These are phyloP conservation scores for Penicillium sp. DNA, from an alignment of 2,329 filamentous ascomycete species.

Conservation along the genomic window DNA sequence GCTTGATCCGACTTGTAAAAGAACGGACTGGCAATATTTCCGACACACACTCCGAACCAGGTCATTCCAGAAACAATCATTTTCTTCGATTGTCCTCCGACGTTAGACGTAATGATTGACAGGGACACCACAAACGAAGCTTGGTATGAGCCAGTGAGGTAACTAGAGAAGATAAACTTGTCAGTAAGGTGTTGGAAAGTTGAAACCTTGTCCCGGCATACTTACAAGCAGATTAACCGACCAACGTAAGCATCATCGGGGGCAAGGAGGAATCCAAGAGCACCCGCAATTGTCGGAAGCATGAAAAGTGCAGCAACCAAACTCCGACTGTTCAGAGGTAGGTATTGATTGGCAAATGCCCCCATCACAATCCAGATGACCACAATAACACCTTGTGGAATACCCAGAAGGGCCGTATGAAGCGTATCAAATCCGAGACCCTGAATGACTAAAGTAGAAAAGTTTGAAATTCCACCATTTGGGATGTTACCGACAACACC, in stretches of 20 bases:
- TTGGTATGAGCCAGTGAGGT: slow-evolving; percentile 34
- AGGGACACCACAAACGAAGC: slow-evolving; percentile 35
- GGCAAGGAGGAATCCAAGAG: slow-evolving; percentile 4
- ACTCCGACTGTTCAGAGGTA: slow-evolving; percentile 26
- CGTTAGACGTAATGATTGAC: slow-evolving; percentile 35
- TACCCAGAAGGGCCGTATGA: slow-evolving; percentile 42
- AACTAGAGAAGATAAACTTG: slow-evolving; percentile 17
- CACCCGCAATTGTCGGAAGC: slow-evolving; percentile 24
- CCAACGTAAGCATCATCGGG: slow-evolving; percentile 10
- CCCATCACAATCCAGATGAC: slow-evolving; percentile 26
- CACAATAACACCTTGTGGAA: slow-evolving; percentile 42
- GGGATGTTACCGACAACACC: slow-evolving; percentile 24
- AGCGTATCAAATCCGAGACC: slow-evolving; percentile 49
- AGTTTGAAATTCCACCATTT: slow-evolving; percentile 38
- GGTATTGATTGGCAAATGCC: slow-evolving; percentile 25
- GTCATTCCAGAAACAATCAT: slow-evolving; percentile 34
- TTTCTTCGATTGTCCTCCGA: slow-evolving; percentile 39
- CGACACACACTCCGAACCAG: slow-evolving; percentile 30
- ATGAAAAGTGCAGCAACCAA: slow-evolving; percentile 25
- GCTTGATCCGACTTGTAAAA: slow-evolving; percentile 33
- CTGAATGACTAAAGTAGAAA: slow-evolving; percentile 35
- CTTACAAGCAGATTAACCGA: slow-evolving; percentile 26
- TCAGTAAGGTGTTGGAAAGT: not conserved
- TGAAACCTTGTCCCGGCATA: not conserved
- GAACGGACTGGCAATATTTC: slow-evolving; percentile 34